Percentiles rank a stretch among this genome's conserved stretches.
Evolutionary conservation across 495 filamentous ascomycete genomes (phyloP).

Genomic region (Penicillium antarcticum): DNA sequence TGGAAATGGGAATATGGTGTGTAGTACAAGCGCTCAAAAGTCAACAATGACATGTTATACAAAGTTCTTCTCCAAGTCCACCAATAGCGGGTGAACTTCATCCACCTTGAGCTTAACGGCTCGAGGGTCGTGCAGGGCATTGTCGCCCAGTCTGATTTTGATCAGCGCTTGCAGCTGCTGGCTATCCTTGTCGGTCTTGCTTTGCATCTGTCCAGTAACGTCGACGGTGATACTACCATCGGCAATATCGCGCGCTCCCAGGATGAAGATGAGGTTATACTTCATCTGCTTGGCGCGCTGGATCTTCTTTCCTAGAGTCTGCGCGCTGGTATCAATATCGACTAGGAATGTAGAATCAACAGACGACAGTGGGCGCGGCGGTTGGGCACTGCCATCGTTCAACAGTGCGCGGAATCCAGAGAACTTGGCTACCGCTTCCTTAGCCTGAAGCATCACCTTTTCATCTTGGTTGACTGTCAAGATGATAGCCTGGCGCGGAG

Average conservation of each 20-base stretch:
- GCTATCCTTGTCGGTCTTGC: constrained; percentile 30
- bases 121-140: constrained; percentile 34
- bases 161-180: constrained; percentile 31
- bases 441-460: constrained; percentile 56
- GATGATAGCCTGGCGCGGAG: constrained; percentile 75
- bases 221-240: constrained; percentile 44
- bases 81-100: constrained; percentile 37
- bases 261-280: constrained; percentile 71
- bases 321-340: constrained; percentile 65
- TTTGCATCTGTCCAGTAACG: constrained; percentile 44
- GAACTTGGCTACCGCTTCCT: constrained; percentile 37
- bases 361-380: constrained; percentile 34
- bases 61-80: constrained; percentile 41
- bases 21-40: constrained; percentile 7
- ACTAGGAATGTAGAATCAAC: constrained; percentile 56
- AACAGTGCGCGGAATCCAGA: constrained; percentile 32
- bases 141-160: constrained; percentile 24
- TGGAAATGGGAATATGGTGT: constrained; percentile 1
- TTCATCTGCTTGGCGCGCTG: constrained; percentile 66
- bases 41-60: constrained; percentile 5
- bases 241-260: constrained; percentile 58
- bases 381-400: constrained; percentile 8
- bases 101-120: constrained; percentile 37
- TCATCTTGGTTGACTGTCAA: constrained; percentile 68
- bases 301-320: constrained; percentile 65